Base-by-base conservation (phyloP, 305 asterid species). In the Solanum hybrid region DNA sequence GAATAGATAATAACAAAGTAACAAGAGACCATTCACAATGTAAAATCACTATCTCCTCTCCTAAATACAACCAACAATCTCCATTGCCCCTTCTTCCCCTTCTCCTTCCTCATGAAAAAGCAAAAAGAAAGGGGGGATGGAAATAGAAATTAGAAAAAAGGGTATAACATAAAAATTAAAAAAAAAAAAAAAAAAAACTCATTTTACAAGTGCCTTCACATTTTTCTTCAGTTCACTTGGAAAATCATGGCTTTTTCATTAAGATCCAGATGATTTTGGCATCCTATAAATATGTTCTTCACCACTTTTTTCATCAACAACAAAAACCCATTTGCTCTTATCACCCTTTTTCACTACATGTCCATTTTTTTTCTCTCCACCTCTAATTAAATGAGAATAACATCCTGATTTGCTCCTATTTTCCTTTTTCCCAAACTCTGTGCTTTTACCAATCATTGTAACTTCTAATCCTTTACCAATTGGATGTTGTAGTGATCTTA, bases 381-480 rank as follows among this genome's bases (percentile, higher is more conserved):
- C 57, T 14, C 89, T 31, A 27, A 92, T 89, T 14, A 87, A 14
- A 82, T 89, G 92, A 14, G 91, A 73, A n/a, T 92, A 93, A 7
- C 91, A 92, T 87, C 91, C 87, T 20, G 92, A 93, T 9, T 91
- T 91, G 68, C 92, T 89, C 26, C 83, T 79, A 33, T 83, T 91
- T 36, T 91, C 91, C 77, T 76, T 85, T 81, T 79, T 94, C 7
- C 92, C 91, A 24, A 86, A 61, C 9, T 91, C 93, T 13, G 79
- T 86, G 10, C 90, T 91, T 89, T 93, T 93, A 7, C 97, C 96
- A 39, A 94, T 94, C 95, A 93, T 92, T 15, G 94, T 93, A 17
- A 95, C 90, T 92, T 94, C 93, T 95, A 94, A 94, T 1, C 98
- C 95, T 86, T 89, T 90, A 29, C 98, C 96, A 79, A 93, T 93